Conservation (phyloP, 768 basidiomycete species). For the Suillus paluster region DNA sequence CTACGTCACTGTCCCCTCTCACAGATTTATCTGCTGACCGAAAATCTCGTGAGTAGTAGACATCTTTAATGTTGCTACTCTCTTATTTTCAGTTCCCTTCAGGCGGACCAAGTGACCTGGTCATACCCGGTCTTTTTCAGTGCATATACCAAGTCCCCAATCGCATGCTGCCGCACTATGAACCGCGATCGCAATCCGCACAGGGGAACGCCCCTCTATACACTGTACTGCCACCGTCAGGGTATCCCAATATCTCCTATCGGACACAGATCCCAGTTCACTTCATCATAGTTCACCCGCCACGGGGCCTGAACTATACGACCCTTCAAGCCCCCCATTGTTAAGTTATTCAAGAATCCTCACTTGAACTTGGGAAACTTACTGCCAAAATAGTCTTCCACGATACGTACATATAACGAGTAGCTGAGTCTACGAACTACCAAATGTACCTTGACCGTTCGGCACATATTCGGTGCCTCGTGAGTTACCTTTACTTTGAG, state of each 20-base stretch:
- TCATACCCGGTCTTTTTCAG: background rate
- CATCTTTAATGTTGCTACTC: background rate
- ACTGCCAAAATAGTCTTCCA: background rate
- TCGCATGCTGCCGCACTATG: background rate
- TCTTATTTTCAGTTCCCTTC: background rate
- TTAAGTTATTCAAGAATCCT: background rate
- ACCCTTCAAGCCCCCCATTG: background rate
- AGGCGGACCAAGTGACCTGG: background rate
- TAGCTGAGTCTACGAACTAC: background rate
- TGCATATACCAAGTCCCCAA: background rate
- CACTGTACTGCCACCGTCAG: constrained; percentile 1
- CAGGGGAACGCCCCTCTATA: background rate
- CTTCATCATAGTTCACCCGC: background rate
- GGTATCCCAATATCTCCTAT: background rate
- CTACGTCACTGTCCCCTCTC: no score
- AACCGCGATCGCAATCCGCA: background rate
- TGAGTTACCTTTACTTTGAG: no score
- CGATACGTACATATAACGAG: background rate
- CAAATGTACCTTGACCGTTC: no score
- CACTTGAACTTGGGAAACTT: no score
- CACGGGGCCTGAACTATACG: constrained; percentile 1
- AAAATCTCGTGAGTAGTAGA: no score
- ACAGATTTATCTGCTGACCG: no score
- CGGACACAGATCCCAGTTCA: background rate
- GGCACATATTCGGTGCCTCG: no score